Percentiles rank a stretch among this genome's conserved stretches.
Evolutionary conservation across 2,329 filamentous ascomycete species (phyloP).

Genomic region (Aspergillus neoniger): DNA sequence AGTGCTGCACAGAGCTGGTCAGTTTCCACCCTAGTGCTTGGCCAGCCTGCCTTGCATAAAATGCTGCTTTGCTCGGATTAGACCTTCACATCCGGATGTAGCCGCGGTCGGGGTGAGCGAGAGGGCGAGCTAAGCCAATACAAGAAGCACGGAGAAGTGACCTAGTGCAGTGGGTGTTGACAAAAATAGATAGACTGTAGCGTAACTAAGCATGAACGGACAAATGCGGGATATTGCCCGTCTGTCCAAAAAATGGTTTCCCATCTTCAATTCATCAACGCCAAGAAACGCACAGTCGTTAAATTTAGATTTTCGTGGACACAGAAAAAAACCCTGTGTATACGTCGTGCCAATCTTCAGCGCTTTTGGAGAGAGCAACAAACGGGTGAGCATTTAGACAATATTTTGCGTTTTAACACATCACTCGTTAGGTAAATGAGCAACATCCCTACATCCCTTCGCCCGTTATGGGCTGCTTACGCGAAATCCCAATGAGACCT

Average conservation of each 20-base stretch:
- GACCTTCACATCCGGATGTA: neutral
- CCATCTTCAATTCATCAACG: neutral
- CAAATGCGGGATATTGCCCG: neutral
- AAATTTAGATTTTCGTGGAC: neutral
- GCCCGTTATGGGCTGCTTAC: neutral
- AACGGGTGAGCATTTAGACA: no score
- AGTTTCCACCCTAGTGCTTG: neutral
- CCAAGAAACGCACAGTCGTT: neutral
- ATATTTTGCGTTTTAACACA: no score
- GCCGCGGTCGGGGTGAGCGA: neutral
- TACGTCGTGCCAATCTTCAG: no score
- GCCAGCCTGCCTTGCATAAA: neutral
- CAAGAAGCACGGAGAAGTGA: neutral
- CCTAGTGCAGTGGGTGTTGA: neutral
- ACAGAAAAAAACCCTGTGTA: no score
- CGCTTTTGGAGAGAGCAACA: no score
- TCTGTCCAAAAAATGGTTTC: neutral
- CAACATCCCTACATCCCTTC: neutral
- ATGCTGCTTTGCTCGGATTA: neutral
- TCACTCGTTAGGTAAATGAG: neutral
- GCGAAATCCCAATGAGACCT: neutral
- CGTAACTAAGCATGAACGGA: neutral
- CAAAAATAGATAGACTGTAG: neutral
- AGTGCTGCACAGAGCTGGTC: neutral
- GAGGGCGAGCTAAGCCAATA: neutral